Evolutionary conservation across 345 rosid species (phyloP).

Genomic region (Citrus maxima): DNA sequence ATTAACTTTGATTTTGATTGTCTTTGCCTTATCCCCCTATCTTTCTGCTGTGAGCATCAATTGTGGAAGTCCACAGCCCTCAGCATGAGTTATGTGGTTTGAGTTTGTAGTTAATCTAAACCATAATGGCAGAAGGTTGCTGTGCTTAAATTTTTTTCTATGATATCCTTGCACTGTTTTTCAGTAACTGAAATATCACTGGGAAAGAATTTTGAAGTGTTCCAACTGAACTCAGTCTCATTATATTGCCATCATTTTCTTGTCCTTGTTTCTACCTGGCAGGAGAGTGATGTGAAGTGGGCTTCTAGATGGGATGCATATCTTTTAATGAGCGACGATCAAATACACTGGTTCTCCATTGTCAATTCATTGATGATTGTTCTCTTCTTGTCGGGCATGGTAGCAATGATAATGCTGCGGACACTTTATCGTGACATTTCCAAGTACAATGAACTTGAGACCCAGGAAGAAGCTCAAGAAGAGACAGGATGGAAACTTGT

Average conservation of each 20-base stretch:
- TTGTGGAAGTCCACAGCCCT: not conserved
- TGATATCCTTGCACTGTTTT: not conserved
- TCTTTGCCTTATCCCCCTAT: not conserved
- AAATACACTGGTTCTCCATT: slow-evolving; percentile 82
- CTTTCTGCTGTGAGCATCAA: not conserved
- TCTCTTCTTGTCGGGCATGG: slow-evolving; percentile 83
- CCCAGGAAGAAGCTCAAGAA: slow-evolving; percentile 86
- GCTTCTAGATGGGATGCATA: slow-evolving; percentile 92
- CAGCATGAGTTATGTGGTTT: not conserved
- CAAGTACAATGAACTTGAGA: slow-evolving; percentile 75
- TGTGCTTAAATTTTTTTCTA: not conserved
- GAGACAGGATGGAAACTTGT: slow-evolving; percentile 89
- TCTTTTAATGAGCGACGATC: slow-evolving; percentile 75
- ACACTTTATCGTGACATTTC: slow-evolving; percentile 83
- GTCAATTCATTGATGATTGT: slow-evolving; percentile 82
- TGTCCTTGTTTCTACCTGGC: slow-evolving; percentile 15
- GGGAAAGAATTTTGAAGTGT: not conserved
- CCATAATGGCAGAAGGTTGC: not conserved
- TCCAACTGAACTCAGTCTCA: not conserved
- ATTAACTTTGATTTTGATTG: not conserved
- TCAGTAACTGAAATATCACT: not conserved
- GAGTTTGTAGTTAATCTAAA: not conserved
- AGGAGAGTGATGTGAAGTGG: slow-evolving; percentile 87
- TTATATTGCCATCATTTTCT: slow-evolving; percentile 10
- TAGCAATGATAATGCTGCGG: slow-evolving; percentile 79